Evolutionary conservation across 805 yeast genomes (phyloP).

Genomic region (Saccharomyces mikatae): DNA sequence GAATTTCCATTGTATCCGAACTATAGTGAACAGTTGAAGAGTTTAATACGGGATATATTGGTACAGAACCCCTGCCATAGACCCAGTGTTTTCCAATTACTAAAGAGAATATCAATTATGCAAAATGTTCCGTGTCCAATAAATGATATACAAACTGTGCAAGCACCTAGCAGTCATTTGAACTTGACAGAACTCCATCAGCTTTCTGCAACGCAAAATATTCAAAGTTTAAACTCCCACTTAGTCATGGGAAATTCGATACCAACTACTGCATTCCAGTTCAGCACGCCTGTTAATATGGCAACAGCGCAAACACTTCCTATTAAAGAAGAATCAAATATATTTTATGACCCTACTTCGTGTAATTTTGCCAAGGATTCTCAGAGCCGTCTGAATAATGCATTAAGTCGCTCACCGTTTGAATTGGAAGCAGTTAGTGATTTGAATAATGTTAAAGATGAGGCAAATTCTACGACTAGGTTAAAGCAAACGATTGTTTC

Average conservation of each 20-base stretch:
- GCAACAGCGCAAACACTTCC: neutral
- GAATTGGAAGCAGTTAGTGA: neutral
- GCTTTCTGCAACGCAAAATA: neutral
- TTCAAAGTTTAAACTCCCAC: neutral
- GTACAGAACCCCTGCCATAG: conserved; percentile 61
- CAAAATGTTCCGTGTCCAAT: conserved; percentile 41
- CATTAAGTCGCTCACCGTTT: neutral
- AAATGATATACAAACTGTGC: conserved; percentile 7
- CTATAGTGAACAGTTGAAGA: conserved; percentile 55
- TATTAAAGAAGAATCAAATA: neutral
- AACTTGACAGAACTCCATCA: neutral
- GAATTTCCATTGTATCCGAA: conserved; percentile 47
- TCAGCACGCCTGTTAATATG: neutral
- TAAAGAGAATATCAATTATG: conserved; percentile 61
- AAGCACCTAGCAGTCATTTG: conserved; percentile 1
- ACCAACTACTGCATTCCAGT: neutral
- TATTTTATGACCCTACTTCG: neutral
- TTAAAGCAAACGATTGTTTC: neutral
- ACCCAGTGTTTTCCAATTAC: conserved; percentile 64
- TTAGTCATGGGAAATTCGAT: neutral
- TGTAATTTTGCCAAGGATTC: neutral
- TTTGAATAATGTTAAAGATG: neutral
- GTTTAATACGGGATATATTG: conserved; percentile 52
- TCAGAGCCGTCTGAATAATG: neutral
- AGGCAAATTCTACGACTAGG: neutral